Conservation (phyloP, 495 filamentous ascomycete species). For the Delitschia confertaspora region DNA sequence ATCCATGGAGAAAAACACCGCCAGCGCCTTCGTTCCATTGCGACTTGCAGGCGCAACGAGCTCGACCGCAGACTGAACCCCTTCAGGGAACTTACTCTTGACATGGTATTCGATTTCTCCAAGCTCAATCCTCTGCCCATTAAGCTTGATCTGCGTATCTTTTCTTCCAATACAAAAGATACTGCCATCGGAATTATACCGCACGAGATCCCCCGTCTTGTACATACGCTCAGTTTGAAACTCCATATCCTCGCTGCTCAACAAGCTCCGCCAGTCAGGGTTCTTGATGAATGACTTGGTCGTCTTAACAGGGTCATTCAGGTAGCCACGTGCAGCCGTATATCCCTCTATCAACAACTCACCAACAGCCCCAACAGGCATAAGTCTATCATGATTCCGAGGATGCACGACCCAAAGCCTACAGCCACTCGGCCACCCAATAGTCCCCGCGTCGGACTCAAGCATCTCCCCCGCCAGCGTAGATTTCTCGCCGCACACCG, state of each 20-base stretch:
- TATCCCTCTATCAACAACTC: slow-evolving; percentile 38
- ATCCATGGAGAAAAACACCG: slow-evolving; percentile 15
- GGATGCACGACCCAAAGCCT: slow-evolving; percentile 38
- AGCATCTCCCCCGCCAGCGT: slow-evolving; percentile 4
- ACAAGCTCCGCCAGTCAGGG: slow-evolving; percentile 7
- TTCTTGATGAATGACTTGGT: slow-evolving; percentile 15
- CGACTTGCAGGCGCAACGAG: slow-evolving; percentile 20
- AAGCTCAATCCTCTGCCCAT: slow-evolving; percentile 38
- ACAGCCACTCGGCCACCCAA: slow-evolving; percentile 10
- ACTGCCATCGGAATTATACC: slow-evolving; percentile 38
- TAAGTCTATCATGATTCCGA: slow-evolving; percentile 30
- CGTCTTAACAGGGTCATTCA: slow-evolving; percentile 19
- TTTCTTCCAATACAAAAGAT: slow-evolving; percentile 39
- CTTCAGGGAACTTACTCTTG: slow-evolving; percentile 25
- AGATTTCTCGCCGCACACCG: not conserved
- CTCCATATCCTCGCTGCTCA: not conserved
- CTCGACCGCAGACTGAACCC: slow-evolving; percentile 13
- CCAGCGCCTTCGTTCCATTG: slow-evolving; percentile 12
- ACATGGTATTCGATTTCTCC: slow-evolving; percentile 51
- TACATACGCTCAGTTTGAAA: slow-evolving; percentile 23
- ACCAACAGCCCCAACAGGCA: slow-evolving; percentile 39
- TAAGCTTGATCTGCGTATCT: slow-evolving; percentile 36
- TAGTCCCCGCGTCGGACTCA: slow-evolving; percentile 9
- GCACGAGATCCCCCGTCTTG: slow-evolving; percentile 37
- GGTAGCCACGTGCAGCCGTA: slow-evolving; percentile 24